These are phyloP conservation scores for Colletotrichum sp. DNA, from an alignment of 2,329 filamentous ascomycete genomes.

Conservation along the genomic window DNA sequence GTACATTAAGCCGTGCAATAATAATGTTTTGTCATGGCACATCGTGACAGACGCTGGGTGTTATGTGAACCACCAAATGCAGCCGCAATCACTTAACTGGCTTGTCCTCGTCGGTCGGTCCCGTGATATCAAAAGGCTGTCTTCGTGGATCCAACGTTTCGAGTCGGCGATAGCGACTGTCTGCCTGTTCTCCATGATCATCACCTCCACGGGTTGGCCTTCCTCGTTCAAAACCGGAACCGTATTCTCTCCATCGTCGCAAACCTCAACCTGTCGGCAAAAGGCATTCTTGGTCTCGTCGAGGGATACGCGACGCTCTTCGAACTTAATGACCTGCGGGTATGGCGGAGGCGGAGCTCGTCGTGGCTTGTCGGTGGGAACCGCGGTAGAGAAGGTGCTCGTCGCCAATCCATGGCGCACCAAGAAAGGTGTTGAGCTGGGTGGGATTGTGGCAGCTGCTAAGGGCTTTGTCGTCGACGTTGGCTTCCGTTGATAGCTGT, in stretches of 20 bases:
- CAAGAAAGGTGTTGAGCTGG: constrained; percentile 13
- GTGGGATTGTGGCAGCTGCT: constrained; percentile 16
- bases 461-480: not conserved
- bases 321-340: constrained; percentile 58
- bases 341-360: constrained; percentile 39
- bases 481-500: constrained; percentile 33
- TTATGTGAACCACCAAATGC: constrained; percentile 56
- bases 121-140: constrained; percentile 7
- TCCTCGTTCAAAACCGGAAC: constrained; percentile 38
- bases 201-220: constrained; percentile 45
- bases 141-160: constrained; percentile 16
- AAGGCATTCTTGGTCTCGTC: constrained; percentile 38
- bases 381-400: not conserved
- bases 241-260: constrained; percentile 39
- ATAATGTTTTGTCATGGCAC: not conserved
- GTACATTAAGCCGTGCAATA: not conserved
- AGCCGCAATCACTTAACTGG: constrained; percentile 57
- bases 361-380: not conserved
- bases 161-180: constrained; percentile 7
- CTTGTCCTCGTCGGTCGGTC: constrained; percentile 12
- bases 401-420: constrained; percentile 4
- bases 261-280: constrained; percentile 55
- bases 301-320: constrained; percentile 52
- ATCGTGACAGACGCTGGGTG: not conserved
- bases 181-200: constrained; percentile 44